Evolutionary conservation across 2,329 filamentous ascomycete species (phyloP).

Genomic region (Beauveria asiatica): DNA sequence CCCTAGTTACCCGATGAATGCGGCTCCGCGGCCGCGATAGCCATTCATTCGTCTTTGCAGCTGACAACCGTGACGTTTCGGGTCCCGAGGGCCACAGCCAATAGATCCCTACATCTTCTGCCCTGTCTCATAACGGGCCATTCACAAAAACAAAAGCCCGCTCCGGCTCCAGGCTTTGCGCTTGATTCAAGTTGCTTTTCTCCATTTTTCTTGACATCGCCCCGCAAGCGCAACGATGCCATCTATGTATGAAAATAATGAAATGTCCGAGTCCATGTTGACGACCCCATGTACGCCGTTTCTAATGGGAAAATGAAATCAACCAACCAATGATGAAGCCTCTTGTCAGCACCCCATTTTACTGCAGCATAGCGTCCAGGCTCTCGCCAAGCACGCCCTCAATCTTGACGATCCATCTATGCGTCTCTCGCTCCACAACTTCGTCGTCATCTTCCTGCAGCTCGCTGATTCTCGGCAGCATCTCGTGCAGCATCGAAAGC

Average conservation of each 20-base stretch:
- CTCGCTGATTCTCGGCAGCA: constrained; percentile 93
- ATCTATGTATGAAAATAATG: neutral
- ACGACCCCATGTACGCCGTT: constrained; percentile 19
- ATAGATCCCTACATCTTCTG: neutral
- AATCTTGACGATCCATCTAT: constrained; percentile 83
- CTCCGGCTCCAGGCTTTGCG: neutral
- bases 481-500: constrained; percentile 84
- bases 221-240: neutral
- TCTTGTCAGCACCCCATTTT: constrained; percentile 21
- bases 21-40: neutral
- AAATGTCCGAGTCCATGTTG: neutral
- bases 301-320: neutral
- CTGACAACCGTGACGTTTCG: constrained; percentile 4
- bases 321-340: neutral
- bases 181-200: neutral
- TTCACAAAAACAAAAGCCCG: neutral
- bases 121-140: neutral
- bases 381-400: constrained; percentile 85
- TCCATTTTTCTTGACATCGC: neutral
- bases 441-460: constrained; percentile 95
- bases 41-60: neutral
- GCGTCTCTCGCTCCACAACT: constrained; percentile 78
- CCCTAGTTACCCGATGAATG: neutral
- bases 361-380: constrained; percentile 86
- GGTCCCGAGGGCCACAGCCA: neutral